A percentile compares a stretch with the other conserved stretches of the same genome.
These are phyloP conservation scores for Brachypodium distachyon DNA, from an alignment of 202 grass and related monocot genomes.

Conservation along the genomic window DNA sequence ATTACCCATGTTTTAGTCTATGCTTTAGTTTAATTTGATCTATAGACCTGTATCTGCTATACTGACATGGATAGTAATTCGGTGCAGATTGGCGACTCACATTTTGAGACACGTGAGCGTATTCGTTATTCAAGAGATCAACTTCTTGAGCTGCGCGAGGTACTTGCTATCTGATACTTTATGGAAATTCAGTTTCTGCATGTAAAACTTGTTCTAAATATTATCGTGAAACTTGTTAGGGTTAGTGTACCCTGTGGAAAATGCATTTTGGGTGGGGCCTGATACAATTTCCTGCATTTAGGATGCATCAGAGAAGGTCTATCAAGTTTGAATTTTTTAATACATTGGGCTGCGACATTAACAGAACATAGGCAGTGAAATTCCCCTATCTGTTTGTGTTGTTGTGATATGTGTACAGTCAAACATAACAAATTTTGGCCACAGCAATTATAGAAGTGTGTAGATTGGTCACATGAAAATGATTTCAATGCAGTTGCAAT, in stretches of 20 bases:
- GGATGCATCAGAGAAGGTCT: background rate
- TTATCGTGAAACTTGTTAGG: background rate
- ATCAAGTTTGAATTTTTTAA: background rate
- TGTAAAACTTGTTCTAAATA: background rate
- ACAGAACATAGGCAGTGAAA: background rate
- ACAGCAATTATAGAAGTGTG: background rate
- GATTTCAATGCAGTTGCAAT: background rate
- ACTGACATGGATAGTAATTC: slow-evolving; percentile 5
- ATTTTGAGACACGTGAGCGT: slow-evolving; percentile 54
- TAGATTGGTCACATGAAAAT: background rate
- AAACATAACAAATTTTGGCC: background rate
- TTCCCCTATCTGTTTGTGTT: background rate
- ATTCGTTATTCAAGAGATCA: slow-evolving; percentile 78
- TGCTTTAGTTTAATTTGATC: background rate
- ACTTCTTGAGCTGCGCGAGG: slow-evolving; percentile 79
- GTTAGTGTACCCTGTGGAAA: background rate
- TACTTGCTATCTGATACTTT: slow-evolving; percentile 17
- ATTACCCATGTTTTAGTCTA: background rate
- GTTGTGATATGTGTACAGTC: background rate
- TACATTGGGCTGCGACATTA: background rate
- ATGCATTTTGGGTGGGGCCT: background rate
- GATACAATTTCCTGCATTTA: too few relatives aligned
- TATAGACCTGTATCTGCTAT: background rate
- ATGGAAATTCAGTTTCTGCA: background rate
- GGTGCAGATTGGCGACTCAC: slow-evolving; percentile 60